These are phyloP conservation scores for Poronia punctata DNA, from an alignment of 495 filamentous ascomycete species.

Conservation along the genomic window DNA sequence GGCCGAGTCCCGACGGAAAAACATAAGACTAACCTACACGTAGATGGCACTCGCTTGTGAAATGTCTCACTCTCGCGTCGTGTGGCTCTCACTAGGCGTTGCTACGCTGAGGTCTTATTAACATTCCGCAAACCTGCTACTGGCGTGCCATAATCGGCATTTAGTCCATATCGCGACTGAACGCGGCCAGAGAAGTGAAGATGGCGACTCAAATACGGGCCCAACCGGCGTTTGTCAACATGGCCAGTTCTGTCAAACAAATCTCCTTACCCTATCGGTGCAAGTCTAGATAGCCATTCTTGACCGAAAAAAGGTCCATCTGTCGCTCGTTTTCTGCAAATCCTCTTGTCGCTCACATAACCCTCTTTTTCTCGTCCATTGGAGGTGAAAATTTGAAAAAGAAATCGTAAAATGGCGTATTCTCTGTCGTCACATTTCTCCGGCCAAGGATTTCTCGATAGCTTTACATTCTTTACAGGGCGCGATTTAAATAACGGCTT, in stretches of 20 bases:
- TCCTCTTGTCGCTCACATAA: slow-evolving; percentile 19
- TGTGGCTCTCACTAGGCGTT: slow-evolving; percentile 11
- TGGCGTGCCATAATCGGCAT: slow-evolving; percentile 20
- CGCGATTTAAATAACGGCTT: slow-evolving; percentile 21
- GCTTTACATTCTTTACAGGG: slow-evolving; percentile 26
- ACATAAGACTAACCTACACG: no score
- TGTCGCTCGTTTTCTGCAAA: slow-evolving; percentile 8
- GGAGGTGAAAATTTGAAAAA: neutral
- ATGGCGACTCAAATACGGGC: slow-evolving; percentile 14
- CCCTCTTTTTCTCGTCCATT: slow-evolving; percentile 1
- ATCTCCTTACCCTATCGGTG: slow-evolving; percentile 4
- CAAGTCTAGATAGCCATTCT: slow-evolving; percentile 25
- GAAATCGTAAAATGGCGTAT: slow-evolving; percentile 16
- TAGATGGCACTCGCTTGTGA: no score
- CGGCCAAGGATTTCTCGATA: slow-evolving; percentile 26
- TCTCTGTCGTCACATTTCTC: slow-evolving; percentile 23
- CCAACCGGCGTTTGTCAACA: neutral
- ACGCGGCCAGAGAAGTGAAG: slow-evolving; percentile 12
- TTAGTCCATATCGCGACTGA: no score
- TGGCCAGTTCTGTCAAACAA: slow-evolving; percentile 6
- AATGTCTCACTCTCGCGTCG: slow-evolving; percentile 25
- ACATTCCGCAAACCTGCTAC: slow-evolving; percentile 17
- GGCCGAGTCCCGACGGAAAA: no score
- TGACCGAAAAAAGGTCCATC: slow-evolving; percentile 6
- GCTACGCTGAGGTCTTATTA: slow-evolving; percentile 15